phyloP scores from a whole-genome alignment of 164 flowering plant genomes.

The Stephania cephalantha region DNA sequence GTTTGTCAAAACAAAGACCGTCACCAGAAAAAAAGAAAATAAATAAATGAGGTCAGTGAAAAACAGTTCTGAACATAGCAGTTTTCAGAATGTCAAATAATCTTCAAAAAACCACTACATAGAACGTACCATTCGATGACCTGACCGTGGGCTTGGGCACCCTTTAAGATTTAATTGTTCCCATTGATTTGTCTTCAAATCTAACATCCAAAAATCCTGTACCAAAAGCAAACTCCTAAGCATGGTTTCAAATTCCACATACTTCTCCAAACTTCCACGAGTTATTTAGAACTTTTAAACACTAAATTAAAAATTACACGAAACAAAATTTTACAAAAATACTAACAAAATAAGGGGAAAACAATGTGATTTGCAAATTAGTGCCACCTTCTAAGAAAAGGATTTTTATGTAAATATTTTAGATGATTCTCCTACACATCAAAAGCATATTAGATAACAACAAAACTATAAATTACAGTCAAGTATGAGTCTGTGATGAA shows the following conservation, averaged over 20 bases:
- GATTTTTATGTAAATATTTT: too few species aligned
- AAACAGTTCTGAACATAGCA: neutral
- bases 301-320: too few species aligned
- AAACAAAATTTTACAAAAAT: too few species aligned
- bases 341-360: too few species aligned
- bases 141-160: slow-evolving; percentile 95
- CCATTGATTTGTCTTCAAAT: slow-evolving; percentile 94
- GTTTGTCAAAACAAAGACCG: neutral
- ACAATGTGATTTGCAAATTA: too few species aligned
- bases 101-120: slow-evolving; percentile 9
- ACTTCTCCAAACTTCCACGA: too few species aligned
- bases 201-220: slow-evolving; percentile 96
- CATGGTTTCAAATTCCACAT: neutral
- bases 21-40: neutral
- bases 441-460: too few species aligned
- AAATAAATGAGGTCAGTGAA: neutral
- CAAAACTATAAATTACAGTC: too few species aligned
- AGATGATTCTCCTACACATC: too few species aligned
- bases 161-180: slow-evolving; percentile 92
- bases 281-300: too few species aligned
- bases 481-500: too few species aligned
- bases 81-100: neutral
- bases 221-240: slow-evolving; percentile 8
- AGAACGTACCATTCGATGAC: slow-evolving; percentile 85
- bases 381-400: too few species aligned